Conservation (phyloP, 2,329 filamentous ascomycete genomes). For the Trichoderma sp. region DNA sequence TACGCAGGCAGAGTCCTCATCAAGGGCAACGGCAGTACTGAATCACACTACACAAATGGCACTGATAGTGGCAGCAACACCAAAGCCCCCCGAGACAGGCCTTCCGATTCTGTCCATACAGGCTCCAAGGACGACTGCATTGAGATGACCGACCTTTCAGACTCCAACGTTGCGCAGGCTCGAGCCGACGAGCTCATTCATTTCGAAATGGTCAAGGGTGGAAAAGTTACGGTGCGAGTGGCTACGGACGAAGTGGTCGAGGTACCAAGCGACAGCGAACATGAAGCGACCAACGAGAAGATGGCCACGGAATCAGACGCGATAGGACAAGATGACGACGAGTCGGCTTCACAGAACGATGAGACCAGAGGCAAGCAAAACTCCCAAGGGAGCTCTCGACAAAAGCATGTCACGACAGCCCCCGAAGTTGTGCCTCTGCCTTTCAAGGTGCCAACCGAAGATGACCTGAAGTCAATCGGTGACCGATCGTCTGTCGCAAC, state of each 20-base stretch:
- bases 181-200: constrained; percentile 47
- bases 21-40: constrained; percentile 39
- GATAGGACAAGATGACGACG: neutral
- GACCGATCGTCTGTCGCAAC: constrained; percentile 70
- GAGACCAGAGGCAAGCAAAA: constrained; percentile 31
- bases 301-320: neutral
- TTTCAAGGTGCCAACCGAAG: constrained; percentile 59
- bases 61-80: constrained; percentile 51
- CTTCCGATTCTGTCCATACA: constrained; percentile 41
- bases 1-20: constrained; percentile 64
- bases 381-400: constrained; percentile 33
- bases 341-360: neutral
- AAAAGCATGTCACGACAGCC: constrained; percentile 41
- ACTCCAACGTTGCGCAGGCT: constrained; percentile 37
- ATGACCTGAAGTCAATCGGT: constrained; percentile 45
- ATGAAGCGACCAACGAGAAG: constrained; percentile 38
- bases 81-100: constrained; percentile 44
- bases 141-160: constrained; percentile 57
- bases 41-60: constrained; percentile 54
- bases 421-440: constrained; percentile 65
- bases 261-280: constrained; percentile 20
- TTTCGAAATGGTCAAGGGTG: constrained; percentile 45
- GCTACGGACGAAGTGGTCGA: constrained; percentile 51
- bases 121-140: constrained; percentile 51
- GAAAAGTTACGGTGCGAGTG: constrained; percentile 57